Conservation (phyloP, 805 yeast species). For the Tetrapisispora pingtungensis region DNA sequence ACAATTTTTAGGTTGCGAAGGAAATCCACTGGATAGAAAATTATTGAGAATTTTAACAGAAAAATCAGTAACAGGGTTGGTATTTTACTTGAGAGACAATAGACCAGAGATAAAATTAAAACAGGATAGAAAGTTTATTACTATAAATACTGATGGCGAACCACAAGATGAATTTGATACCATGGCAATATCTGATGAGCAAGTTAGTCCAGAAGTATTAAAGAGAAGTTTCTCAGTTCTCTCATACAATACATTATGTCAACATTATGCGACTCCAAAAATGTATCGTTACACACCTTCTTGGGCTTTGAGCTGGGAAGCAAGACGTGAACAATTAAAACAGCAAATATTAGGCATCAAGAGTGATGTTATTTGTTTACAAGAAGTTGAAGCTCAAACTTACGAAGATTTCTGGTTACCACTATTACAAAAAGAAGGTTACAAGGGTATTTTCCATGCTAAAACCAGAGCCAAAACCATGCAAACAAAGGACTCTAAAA, state of each 20-base stretch:
- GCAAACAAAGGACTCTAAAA: constrained; percentile 68
- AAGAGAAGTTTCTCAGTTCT: constrained; percentile 56
- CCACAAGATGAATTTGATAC: constrained; percentile 22
- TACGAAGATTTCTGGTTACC: constrained; percentile 84
- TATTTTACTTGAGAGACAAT: constrained; percentile 71
- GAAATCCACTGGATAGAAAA: constrained; percentile 69
- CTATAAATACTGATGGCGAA: constrained; percentile 70
- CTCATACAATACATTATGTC: constrained; percentile 89
- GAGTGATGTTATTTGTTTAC: constrained; percentile 80
- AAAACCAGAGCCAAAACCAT: constrained; percentile 90
- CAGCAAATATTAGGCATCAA: constrained; percentile 57
- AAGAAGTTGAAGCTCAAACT: constrained; percentile 86
- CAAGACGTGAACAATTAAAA: constrained; percentile 65
- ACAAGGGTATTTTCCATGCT: constrained; percentile 70
- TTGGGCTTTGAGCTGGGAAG: constrained; percentile 95
- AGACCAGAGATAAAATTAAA: constrained; percentile 60
- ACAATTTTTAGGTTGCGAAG: constrained; percentile 85
- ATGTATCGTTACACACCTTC: constrained; percentile 92
- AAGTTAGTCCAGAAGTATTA: constrained; percentile 15
- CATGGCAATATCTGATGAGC: constrained; percentile 24
- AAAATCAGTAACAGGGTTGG: constrained; percentile 76
- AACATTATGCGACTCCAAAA: constrained; percentile 85
- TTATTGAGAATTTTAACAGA: constrained; percentile 60
- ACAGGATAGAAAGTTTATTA: constrained; percentile 74
- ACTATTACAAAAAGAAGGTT: constrained; percentile 59